These are phyloP conservation scores for Axilococcus clingmanii DNA, from an alignment of 139 green algal species.

Conservation along the genomic window DNA sequence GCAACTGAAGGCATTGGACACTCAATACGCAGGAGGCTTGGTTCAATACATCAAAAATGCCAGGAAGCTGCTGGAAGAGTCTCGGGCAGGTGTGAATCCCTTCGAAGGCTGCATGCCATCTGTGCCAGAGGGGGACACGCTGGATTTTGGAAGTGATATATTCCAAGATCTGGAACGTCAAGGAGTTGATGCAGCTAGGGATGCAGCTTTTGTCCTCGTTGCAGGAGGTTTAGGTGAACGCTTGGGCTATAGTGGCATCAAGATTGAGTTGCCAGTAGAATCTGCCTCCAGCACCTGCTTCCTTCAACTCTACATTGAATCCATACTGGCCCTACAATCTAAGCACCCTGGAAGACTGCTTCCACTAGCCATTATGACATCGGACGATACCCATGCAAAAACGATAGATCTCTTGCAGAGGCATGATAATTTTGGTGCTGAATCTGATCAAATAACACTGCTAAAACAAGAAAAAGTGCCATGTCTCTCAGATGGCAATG, in stretches of 20 bases:
- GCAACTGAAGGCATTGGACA: constrained; percentile 64
- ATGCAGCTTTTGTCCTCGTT: constrained; percentile 91
- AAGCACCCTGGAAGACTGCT: constrained; percentile 29
- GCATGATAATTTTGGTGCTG: constrained; percentile 82
- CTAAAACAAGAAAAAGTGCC: constrained; percentile 99
- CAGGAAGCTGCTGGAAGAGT: constrained; percentile 67
- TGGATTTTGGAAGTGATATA: constrained; percentile 62
- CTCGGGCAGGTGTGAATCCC: constrained; percentile 76
- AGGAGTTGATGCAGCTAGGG: constrained; percentile 32
- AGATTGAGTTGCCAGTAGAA: constrained; percentile 80
- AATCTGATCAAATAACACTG: constrained; percentile 60
- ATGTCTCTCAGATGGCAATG: constrained; percentile 84
- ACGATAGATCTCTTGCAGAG: constrained; percentile 72
- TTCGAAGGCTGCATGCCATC: constrained; percentile 85
- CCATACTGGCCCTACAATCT: constrained; percentile 63
- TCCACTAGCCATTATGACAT: constrained; percentile 97
- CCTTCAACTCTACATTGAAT: constrained; percentile 83
- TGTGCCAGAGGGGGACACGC: constrained; percentile 69
- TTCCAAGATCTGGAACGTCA: constrained; percentile 58
- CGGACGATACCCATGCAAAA: constrained; percentile 85
- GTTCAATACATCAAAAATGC: constrained; percentile 80
- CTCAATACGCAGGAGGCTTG: constrained; percentile 74
- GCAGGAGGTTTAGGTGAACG: constrained; percentile 92
- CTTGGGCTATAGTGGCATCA: constrained; percentile 88
- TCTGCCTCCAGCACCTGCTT: constrained; percentile 66